A percentile compares a stretch with the other conserved stretches of the same genome.
phyloP scores from a whole-genome alignment of 176 grass and related monocot genomes.

The Miscanthus lutarioriparius region DNA sequence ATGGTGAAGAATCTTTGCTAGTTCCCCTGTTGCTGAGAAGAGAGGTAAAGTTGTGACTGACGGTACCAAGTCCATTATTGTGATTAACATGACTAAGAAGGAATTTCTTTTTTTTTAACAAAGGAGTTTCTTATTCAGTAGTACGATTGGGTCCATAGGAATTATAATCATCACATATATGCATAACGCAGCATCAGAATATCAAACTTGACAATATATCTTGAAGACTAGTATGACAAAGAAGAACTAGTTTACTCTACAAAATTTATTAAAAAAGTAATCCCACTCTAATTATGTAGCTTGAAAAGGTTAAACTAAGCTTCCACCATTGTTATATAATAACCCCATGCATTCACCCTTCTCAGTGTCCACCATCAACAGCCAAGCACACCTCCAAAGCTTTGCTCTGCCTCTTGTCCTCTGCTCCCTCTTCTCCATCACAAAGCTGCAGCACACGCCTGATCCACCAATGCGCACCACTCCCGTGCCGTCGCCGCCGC shows the following conservation, averaged over 20 bases:
- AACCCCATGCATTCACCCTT: conserved; percentile 37
- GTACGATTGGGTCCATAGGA: neutral
- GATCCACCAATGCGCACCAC: conserved; percentile 55
- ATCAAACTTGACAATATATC: neutral
- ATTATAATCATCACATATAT: neutral
- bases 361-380: conserved; percentile 20
- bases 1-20: neutral
- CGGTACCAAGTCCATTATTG: neutral
- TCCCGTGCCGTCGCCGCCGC: conserved; percentile 17
- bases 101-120: neutral
- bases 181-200: neutral
- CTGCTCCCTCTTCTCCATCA: conserved; percentile 19
- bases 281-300: neutral
- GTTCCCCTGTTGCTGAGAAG: neutral
- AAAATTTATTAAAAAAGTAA: neutral
- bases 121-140: neutral
- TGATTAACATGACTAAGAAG: neutral
- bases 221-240: neutral
- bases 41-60: neutral
- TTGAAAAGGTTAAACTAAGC: neutral
- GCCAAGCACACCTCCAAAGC: conserved; percentile 37
- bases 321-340: conserved; percentile 46
- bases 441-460: neutral
- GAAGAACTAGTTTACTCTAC: neutral
- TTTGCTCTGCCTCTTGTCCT: conserved; percentile 16